Percentiles rank a stretch among this genome's conserved stretches.
Evolutionary conservation across 148 eudicot genomes (phyloP).

Genomic region (Camellia lanceoleosa): DNA sequence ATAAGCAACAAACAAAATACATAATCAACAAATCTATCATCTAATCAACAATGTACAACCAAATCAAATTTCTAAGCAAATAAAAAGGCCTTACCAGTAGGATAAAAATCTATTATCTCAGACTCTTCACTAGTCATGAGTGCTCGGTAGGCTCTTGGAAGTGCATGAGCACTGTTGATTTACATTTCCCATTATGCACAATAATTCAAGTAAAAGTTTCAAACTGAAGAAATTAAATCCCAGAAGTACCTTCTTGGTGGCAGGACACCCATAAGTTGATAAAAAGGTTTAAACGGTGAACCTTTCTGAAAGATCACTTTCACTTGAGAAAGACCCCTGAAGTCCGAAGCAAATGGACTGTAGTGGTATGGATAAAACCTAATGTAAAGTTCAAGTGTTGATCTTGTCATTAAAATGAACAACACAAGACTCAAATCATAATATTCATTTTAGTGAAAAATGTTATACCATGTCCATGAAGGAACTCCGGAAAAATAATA

Average conservation of each 20-base stretch:
- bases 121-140: too few relatives aligned
- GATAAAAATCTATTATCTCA: too few relatives aligned
- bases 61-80: too few relatives aligned
- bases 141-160: too few relatives aligned
- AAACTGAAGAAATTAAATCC: too few relatives aligned
- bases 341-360: slow-evolving; percentile 56
- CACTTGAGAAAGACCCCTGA: slow-evolving; percentile 39
- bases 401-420: not conserved
- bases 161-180: too few relatives aligned
- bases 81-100: too few relatives aligned
- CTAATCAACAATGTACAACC: too few relatives aligned
- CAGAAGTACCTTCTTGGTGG: slow-evolving; percentile 54
- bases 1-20: too few relatives aligned
- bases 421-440: not conserved
- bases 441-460: not conserved
- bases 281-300: slow-evolving; percentile 52
- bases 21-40: too few relatives aligned
- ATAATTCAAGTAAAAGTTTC: too few relatives aligned
- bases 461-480: slow-evolving; percentile 37
- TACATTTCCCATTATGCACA: too few relatives aligned
- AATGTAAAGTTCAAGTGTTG: not conserved
- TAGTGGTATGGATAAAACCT: slow-evolving; percentile 60
- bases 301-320: slow-evolving; percentile 43
- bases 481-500: slow-evolving; percentile 33
- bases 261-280: slow-evolving; percentile 63